These are phyloP conservation scores for Hypoxylon crocopeplum DNA, from an alignment of 495 filamentous ascomycete species.

Conservation along the genomic window DNA sequence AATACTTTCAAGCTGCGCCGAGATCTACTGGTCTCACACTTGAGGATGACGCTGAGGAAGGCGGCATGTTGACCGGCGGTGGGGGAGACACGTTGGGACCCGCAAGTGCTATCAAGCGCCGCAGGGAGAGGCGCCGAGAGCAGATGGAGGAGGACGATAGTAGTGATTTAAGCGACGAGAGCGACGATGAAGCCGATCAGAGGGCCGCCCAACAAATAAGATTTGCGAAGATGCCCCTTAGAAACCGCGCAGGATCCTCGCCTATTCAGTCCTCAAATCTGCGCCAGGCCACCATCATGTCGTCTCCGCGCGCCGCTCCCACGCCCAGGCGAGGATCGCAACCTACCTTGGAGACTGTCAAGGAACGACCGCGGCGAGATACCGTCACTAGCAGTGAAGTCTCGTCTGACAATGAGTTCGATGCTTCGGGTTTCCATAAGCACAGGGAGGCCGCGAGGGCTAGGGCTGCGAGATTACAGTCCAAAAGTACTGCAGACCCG, in stretches of 20 bases:
- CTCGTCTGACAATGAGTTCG: constrained; percentile 87
- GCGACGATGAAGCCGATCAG: constrained; percentile 84
- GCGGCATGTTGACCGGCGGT: constrained; percentile 76
- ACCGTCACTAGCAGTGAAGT: constrained; percentile 92
- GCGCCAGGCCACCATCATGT: constrained; percentile 50
- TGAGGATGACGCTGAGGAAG: constrained; percentile 82
- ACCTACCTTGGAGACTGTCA: constrained; percentile 74
- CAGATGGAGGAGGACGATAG: constrained; percentile 96
- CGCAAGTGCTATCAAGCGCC: constrained; percentile 61
- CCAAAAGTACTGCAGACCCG: constrained; percentile 52
- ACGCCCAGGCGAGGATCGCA: constrained; percentile 70
- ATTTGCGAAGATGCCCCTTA: constrained; percentile 93
- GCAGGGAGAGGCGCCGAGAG: constrained; percentile 65
- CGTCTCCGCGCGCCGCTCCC: constrained; percentile 43
- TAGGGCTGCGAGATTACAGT: constrained; percentile 47
- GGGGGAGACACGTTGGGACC: constrained; percentile 78
- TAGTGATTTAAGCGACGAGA: constrained; percentile 94
- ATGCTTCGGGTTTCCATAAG: constrained; percentile 68
- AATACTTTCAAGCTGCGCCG: constrained; percentile 84
- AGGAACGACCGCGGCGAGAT: constrained; percentile 78
- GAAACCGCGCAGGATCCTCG: constrained; percentile 84
- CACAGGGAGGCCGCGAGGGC: constrained; percentile 57
- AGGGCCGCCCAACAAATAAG: constrained; percentile 80
- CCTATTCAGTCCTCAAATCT: constrained; percentile 71
- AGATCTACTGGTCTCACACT: constrained; percentile 58